phyloP scores from a whole-genome alignment of 108 stramenopile species.

The Licmophora abbreviata region DNA sequence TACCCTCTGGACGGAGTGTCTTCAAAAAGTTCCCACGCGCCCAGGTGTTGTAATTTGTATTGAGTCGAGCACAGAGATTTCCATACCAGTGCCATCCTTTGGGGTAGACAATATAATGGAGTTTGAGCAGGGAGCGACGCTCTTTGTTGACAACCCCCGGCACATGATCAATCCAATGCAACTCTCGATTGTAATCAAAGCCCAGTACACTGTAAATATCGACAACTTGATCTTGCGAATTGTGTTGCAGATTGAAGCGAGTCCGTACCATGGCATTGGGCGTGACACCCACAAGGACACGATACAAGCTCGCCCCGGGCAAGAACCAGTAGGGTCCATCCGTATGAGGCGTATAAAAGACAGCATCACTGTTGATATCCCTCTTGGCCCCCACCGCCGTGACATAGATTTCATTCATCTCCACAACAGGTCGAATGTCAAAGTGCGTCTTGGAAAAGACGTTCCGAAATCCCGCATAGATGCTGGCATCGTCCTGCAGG shows the following conservation, averaged over 20 bases:
- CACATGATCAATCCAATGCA: slow-evolving; percentile 57
- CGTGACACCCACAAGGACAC: slow-evolving; percentile 47
- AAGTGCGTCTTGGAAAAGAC: slow-evolving; percentile 40
- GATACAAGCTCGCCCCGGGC: slow-evolving; percentile 36
- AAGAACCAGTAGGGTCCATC: slow-evolving; percentile 53
- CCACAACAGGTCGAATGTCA: slow-evolving; percentile 31
- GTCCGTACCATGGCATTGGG: slow-evolving; percentile 50
- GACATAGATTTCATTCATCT: slow-evolving; percentile 55
- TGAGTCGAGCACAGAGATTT: slow-evolving; percentile 23
- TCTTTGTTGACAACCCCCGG: slow-evolving; percentile 33
- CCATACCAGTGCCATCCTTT: slow-evolving; percentile 53
- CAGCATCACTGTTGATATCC: slow-evolving; percentile 42
- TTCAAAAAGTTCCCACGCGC: slow-evolving; percentile 42
- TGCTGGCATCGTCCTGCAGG: slow-evolving; percentile 36
- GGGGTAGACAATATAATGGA: slow-evolving; percentile 47
- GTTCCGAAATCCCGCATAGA: slow-evolving; percentile 34
- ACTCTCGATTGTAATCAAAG: slow-evolving; percentile 52
- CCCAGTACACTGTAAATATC: slow-evolving; percentile 37
- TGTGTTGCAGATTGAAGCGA: slow-evolving; percentile 43
- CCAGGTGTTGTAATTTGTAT: slow-evolving; percentile 45
- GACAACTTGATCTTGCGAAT: slow-evolving; percentile 25
- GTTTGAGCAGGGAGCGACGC: slow-evolving; percentile 40
- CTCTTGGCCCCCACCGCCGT: slow-evolving; percentile 40
- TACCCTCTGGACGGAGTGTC: slow-evolving; percentile 23
- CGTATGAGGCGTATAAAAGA: slow-evolving; percentile 36